Base-by-base conservation (phyloP, 2,329 filamentous ascomycete species). In the Microdochium bolleyi region DNA sequence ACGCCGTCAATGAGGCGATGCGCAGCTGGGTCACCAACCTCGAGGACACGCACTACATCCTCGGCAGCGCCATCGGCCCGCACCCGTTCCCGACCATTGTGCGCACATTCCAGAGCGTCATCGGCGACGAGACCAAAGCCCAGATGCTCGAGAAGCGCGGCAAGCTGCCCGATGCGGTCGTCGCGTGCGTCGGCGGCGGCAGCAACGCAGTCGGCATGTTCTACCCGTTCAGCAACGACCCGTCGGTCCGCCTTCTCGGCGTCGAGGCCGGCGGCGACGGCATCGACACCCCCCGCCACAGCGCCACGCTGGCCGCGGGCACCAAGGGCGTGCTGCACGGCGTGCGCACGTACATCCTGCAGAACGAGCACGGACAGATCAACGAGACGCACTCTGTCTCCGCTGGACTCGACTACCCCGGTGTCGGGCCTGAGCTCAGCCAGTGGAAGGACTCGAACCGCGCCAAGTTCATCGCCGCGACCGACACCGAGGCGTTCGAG, bases 31-130 rank as follows among this genome's bases (percentile, higher is more conserved):
- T 99, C 19, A 88, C 92, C 53, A 82, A 92, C 60, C 87, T 99
- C 16, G 85, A 92, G 62, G 95, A 89, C 19, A 97, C 94, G 0
- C 94, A 99, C 77, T 99, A 97, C 76, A 94, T 97, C 63, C 95
- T 99, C 62, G 94, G 94, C 53, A 96, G 91, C 16, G 94, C 94
- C 48, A 99, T 99, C 62, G 94, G 94, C 0, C 94, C 94, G 49
- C 94, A 99, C 69, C 94, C 94, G 11, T 97, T 96, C 85, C 94
- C 94, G 1, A 95, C 90, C 51, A 97, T 97, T 57, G 94, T 97
- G 51, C 86, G 94, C 55, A 96, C 92, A 0, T 96, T 99, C 84
- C 94, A 97, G 73, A 94, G 88, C 4, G 88, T 99, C 57, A 99
- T 99, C 60, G 94, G 94, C 52, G 83, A 88, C 61, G 94, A 99